A percentile compares a stretch with the other conserved stretches of the same genome.
Evolutionary conservation across 2,329 filamentous ascomycete genomes (phyloP).

Genomic region (Exophiala dermatitidis): DNA sequence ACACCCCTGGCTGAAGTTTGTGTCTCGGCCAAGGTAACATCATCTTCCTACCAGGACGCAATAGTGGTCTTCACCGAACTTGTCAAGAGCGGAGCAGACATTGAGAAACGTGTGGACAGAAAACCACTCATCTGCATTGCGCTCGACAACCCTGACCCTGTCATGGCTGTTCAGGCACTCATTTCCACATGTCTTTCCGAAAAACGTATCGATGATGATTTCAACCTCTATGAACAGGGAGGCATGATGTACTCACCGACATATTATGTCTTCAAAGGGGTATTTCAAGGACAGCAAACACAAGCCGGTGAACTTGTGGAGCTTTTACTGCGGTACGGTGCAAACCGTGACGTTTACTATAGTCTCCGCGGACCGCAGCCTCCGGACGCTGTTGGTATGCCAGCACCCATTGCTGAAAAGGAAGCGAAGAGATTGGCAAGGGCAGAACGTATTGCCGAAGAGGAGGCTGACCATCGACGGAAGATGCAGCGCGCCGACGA

Average conservation of each 20-base stretch:
- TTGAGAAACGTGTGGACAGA: background rate
- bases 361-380: background rate
- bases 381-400: background rate
- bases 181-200: background rate
- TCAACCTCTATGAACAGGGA: background rate
- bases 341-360: background rate
- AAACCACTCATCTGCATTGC: background rate
- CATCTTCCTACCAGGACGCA: background rate
- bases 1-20: conserved; percentile 60
- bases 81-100: background rate
- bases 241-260: background rate
- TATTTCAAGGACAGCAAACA: background rate
- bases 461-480: background rate
- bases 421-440: background rate
- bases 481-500: background rate
- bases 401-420: background rate
- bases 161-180: background rate
- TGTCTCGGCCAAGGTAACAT: conserved; percentile 31
- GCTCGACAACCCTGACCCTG: background rate
- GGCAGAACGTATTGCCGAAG: background rate
- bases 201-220: background rate
- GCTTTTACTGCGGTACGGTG: background rate
- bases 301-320: background rate
- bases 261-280: background rate
- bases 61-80: background rate